A percentile compares a stretch with the other conserved stretches of the same genome.
Evolutionary conservation across 2,329 filamentous ascomycete species (phyloP).

Genomic region (Fusarium sp.): DNA sequence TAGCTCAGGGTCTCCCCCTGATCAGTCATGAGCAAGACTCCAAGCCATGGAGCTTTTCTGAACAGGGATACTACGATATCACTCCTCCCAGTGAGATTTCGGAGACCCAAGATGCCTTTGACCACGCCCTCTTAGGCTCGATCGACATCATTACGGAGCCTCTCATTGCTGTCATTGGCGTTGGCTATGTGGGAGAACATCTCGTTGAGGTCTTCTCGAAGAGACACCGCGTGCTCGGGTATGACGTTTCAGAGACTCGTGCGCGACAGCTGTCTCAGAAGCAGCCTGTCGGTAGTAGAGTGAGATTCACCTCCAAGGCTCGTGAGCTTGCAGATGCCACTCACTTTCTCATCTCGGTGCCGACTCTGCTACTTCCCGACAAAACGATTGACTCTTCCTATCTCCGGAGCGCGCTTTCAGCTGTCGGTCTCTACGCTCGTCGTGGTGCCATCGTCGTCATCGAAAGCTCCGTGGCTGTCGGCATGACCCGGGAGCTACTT

Average conservation of each 20-base stretch:
- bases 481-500: constrained; percentile 67
- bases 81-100: constrained; percentile 54
- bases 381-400: constrained; percentile 65
- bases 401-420: constrained; percentile 60
- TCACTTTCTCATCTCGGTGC: constrained; percentile 69
- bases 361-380: constrained; percentile 64
- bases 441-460: constrained; percentile 65
- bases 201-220: constrained; percentile 62
- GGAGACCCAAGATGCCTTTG: constrained; percentile 44
- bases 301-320: constrained; percentile 58
- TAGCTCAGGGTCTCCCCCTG: constrained; percentile 44
- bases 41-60: constrained; percentile 46
- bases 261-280: constrained; percentile 53
- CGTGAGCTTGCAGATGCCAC: constrained; percentile 60
- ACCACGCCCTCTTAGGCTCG: constrained; percentile 6
- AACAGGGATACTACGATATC: constrained; percentile 51
- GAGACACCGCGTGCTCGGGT: constrained; percentile 62
- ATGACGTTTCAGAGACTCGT: constrained; percentile 62
- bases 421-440: constrained; percentile 59
- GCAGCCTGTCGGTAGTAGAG: constrained; percentile 47
- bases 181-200: constrained; percentile 68
- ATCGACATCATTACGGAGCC: constrained; percentile 45
- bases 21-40: constrained; percentile 33
- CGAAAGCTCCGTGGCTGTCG: constrained; percentile 69
- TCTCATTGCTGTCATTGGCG: constrained; percentile 65